Conservation (phyloP, 768 basidiomycete genomes). For the Cyclocybe cylindracea region DNA sequence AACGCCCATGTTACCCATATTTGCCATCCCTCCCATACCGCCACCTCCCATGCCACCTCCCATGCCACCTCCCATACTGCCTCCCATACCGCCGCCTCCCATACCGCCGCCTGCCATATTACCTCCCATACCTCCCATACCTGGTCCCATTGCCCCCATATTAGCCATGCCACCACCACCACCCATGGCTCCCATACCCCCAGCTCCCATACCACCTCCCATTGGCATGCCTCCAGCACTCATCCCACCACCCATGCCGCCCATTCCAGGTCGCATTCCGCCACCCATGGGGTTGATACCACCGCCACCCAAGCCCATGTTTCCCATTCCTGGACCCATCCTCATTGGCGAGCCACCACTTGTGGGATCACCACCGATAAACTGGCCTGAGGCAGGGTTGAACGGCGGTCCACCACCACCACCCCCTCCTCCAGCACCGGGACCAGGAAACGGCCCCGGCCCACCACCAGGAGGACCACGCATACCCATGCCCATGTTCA, state of each 20-base stretch:
- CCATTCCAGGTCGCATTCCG: conserved; percentile 1
- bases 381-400: conserved; percentile 19
- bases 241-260: conserved; percentile 28
- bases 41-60: conserved; percentile 13
- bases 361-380: conserved; percentile 23
- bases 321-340: conserved; percentile 21
- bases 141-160: conserved; percentile 13
- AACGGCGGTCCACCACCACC: conserved; percentile 24
- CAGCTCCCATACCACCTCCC: conserved; percentile 4
- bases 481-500: conserved; percentile 23
- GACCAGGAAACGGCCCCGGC: conserved; percentile 27
- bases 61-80: conserved; percentile 14
- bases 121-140: conserved; percentile 13
- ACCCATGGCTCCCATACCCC: conserved; percentile 18
- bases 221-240: conserved; percentile 23
- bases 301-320: conserved; percentile 26
- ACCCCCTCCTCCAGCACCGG: conserved; percentile 17
- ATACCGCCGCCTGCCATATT: conserved; percentile 14
- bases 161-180: conserved; percentile 11
- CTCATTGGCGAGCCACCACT: conserved; percentile 30
- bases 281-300: conserved; percentile 28
- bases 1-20: conserved; percentile 1
- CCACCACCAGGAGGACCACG: conserved; percentile 25
- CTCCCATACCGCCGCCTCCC: conserved; percentile 16
- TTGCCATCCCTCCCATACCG: conserved; percentile 13